Conservation (phyloP, 352 stramenopile genomes). For the Globisporangium emineosum region DNA sequence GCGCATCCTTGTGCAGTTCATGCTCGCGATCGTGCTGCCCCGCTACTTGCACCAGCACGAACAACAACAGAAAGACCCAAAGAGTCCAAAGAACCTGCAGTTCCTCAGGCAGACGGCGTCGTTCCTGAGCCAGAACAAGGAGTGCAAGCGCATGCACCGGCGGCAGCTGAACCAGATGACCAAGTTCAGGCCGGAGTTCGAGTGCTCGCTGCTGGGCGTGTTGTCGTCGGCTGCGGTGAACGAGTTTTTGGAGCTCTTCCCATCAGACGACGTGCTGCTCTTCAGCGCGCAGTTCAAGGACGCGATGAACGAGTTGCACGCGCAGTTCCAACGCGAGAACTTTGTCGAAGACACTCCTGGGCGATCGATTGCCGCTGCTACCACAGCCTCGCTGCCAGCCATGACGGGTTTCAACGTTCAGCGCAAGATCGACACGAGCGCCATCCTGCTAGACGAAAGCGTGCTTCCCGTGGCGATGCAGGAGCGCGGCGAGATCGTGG, state of each 20-base stretch:
- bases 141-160: conserved; percentile 79
- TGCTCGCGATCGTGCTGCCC: conserved; percentile 62
- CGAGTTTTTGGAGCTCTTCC: conserved; percentile 74
- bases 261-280: conserved; percentile 46
- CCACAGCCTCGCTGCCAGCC: neutral
- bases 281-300: conserved; percentile 62
- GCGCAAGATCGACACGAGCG: conserved; percentile 74
- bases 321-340: conserved; percentile 72
- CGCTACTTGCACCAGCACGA: conserved; percentile 45
- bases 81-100: conserved; percentile 15
- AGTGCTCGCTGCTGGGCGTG: conserved; percentile 71
- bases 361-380: neutral
- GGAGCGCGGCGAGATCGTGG: conserved; percentile 23
- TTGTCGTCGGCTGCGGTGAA: conserved; percentile 60
- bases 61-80: conserved; percentile 4
- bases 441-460: conserved; percentile 61
- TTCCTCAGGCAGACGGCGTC: conserved; percentile 53
- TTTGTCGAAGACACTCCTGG: conserved; percentile 30
- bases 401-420: conserved; percentile 39
- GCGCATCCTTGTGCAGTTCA: conserved; percentile 73
- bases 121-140: conserved; percentile 81
- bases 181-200: conserved; percentile 58
- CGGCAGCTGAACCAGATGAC: conserved; percentile 64
- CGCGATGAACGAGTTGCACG: conserved; percentile 62
- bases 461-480: conserved; percentile 51